A percentile compares a stretch with the other conserved stretches of the same genome.
Evolutionary conservation across 331 rosid species (phyloP).

Genomic region (Malus hybrid): DNA sequence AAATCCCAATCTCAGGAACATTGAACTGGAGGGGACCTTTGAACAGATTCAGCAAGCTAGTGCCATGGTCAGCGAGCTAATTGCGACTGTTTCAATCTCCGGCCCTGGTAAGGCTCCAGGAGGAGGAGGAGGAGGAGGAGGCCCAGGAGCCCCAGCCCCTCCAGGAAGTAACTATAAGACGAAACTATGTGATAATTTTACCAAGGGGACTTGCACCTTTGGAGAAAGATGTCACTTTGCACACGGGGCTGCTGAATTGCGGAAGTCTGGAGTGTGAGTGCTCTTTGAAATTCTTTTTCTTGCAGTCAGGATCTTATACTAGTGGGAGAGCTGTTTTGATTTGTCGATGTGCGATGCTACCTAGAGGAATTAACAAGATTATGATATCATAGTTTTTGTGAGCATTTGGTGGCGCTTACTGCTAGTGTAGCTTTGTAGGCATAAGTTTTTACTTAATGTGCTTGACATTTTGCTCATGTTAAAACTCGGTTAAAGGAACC

Average conservation of each 20-base stretch:
- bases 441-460: background rate
- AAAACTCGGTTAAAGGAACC: background rate
- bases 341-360: conserved; percentile 30
- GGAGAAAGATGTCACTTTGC: conserved; percentile 98
- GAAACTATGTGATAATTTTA: conserved; percentile 75
- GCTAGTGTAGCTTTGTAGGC: background rate
- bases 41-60: conserved; percentile 92
- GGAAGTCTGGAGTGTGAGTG: conserved; percentile 44
- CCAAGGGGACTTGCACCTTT: conserved; percentile 87
- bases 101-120: conserved; percentile 47
- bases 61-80: conserved; percentile 74
- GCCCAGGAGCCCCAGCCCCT: conserved; percentile 37
- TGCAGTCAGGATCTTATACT: conserved; percentile 8
- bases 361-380: conserved; percentile 26
- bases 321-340: conserved; percentile 14
- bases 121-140: conserved; percentile 43
- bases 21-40: conserved; percentile 87
- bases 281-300: background rate
- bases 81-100: conserved; percentile 45
- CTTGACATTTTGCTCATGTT: background rate
- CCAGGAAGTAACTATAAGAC: conserved; percentile 70
- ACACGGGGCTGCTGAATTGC: conserved; percentile 75
- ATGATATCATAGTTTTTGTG: conserved; percentile 20
- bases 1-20: conserved; percentile 71
- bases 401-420: conserved; percentile 2